Conservation (phyloP, 345 rosid species). For the Excoecaria cochinchinensis region DNA sequence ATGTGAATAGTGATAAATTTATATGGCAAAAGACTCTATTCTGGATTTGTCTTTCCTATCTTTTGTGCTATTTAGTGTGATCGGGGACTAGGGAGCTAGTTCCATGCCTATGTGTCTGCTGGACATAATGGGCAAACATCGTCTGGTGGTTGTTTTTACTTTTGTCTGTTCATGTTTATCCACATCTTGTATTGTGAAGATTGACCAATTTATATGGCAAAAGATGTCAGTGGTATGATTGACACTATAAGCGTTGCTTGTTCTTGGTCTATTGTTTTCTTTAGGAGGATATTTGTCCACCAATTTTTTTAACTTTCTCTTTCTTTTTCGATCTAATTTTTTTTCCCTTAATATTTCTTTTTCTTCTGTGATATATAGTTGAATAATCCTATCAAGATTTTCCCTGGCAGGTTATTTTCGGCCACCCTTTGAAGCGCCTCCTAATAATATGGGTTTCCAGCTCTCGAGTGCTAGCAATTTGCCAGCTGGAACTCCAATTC, state of each 20-base stretch:
- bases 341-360: background rate
- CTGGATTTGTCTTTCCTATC: background rate
- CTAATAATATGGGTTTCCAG: slow-evolving; percentile 59
- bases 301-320: background rate
- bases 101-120: too few relatives aligned
- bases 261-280: background rate
- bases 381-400: background rate
- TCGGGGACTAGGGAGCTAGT: too few relatives aligned
- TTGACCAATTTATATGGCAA: too few relatives aligned
- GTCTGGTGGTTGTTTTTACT: too few relatives aligned
- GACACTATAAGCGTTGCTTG: background rate
- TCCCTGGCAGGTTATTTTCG: slow-evolving; percentile 61
- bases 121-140: too few relatives aligned
- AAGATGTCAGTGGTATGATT: background rate
- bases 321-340: background rate
- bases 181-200: too few relatives aligned
- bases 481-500: slow-evolving; percentile 54
- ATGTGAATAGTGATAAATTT: background rate
- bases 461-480: slow-evolving; percentile 46
- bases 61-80: too few relatives aligned
- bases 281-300: background rate
- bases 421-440: slow-evolving; percentile 58
- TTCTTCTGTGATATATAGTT: background rate
- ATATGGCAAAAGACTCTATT: background rate
- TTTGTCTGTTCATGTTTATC: too few relatives aligned